phyloP scores from a whole-genome alignment of 768 basidiomycete genomes.

The Leucosporidium scottii region DNA sequence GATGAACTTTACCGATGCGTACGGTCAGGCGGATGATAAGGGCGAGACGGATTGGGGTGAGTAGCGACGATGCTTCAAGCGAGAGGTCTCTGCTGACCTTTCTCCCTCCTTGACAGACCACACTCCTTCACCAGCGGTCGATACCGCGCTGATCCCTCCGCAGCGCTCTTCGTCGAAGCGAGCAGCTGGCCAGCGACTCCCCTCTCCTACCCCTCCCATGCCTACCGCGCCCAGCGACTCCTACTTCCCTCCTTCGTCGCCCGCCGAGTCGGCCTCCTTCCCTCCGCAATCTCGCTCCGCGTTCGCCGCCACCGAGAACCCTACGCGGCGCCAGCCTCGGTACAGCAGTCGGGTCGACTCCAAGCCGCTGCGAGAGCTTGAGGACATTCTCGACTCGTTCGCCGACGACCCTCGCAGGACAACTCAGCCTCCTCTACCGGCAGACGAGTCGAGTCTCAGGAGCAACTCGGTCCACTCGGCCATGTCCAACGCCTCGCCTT shows the following conservation, averaged over 20 bases:
- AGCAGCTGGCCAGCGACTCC: neutral
- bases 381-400: constrained; percentile 16
- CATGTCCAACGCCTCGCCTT: no score
- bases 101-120: neutral
- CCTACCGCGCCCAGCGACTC: neutral
- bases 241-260: neutral
- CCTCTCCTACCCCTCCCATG: neutral
- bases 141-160: neutral
- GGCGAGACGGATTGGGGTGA: constrained; percentile 12
- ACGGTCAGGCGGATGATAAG: constrained; percentile 3
- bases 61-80: neutral
- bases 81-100: neutral
- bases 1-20: constrained; percentile 20
- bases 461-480: neutral
- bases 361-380: constrained; percentile 26
- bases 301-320: neutral
- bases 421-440: neutral
- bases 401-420: constrained; percentile 1
- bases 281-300: neutral
- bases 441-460: no score
- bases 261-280: neutral
- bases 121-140: neutral
- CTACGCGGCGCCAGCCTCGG: neutral
- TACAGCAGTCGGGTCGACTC: constrained; percentile 21
- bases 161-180: constrained; percentile 6